phyloP scores from a whole-genome alignment of 106 monocot species.

The Dendrobium catenatum region DNA sequence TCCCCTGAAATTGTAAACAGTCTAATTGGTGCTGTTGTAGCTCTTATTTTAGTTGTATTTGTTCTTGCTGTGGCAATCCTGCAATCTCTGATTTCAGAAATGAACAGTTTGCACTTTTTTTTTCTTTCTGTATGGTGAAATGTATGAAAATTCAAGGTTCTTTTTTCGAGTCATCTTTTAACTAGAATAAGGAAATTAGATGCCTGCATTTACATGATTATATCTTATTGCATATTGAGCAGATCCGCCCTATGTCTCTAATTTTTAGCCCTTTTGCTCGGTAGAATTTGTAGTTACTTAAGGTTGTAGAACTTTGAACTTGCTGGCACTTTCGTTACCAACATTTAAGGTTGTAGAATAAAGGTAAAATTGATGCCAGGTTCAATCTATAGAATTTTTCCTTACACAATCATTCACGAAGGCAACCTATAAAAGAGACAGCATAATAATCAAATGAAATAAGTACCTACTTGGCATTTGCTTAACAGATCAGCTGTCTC shows the following conservation, averaged over 20 bases:
- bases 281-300: neutral
- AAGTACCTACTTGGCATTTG: neutral
- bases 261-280: neutral
- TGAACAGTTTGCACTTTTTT: neutral
- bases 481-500: neutral
- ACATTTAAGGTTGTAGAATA: neutral
- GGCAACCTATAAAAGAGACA: neutral
- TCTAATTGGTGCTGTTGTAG: neutral
- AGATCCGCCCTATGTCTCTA: neutral
- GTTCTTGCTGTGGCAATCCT: neutral
- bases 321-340: neutral
- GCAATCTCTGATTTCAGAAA: neutral
- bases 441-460: neutral
- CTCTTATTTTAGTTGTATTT: neutral
- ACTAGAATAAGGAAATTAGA: neutral
- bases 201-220: neutral
- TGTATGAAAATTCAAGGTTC: neutral
- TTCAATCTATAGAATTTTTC: neutral
- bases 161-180: neutral
- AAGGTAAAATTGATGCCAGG: neutral
- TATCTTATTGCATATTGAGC: neutral
- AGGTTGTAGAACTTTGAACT: neutral
- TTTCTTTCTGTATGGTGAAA: neutral
- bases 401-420: neutral
- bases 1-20: neutral